Evolutionary conservation across 108 stramenopile species (phyloP).

Genomic region (Pseudonitzschia delicatissima): DNA sequence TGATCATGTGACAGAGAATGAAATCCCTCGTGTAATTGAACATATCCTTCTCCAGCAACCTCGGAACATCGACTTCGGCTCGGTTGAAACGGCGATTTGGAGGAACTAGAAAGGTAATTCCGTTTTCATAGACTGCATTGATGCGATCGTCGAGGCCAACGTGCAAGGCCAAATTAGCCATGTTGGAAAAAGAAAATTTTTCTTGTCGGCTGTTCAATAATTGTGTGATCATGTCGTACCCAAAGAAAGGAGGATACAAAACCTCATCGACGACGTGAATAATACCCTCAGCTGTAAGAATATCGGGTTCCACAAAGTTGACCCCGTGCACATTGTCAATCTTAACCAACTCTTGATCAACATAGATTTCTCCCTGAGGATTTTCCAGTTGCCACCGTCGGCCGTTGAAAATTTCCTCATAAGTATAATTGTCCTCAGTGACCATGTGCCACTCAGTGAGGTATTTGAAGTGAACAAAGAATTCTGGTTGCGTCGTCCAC

Average conservation of each 20-base stretch:
- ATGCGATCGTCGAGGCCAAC: conserved; percentile 26
- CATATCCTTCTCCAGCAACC: conserved; percentile 20
- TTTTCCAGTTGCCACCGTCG: conserved; percentile 7
- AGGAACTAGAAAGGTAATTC: conserved; percentile 35
- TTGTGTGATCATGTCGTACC: conserved; percentile 15
- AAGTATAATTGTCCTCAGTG: conserved; percentile 16
- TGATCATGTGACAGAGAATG: conserved; percentile 31
- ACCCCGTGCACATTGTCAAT: conserved; percentile 15
- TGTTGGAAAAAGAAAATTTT: conserved; percentile 28
- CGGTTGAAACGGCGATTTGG: conserved; percentile 44
- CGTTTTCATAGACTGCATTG: conserved; percentile 27
- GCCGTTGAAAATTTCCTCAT: conserved; percentile 28
- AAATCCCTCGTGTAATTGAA: conserved; percentile 26
- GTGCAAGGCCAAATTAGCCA: conserved; percentile 34
- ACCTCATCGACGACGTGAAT: conserved; percentile 26
- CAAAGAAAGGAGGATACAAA: conserved; percentile 28
- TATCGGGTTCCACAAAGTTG: conserved; percentile 19
- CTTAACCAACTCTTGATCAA: conserved; percentile 16
- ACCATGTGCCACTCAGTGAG: conserved; percentile 22
- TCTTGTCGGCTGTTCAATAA: conserved; percentile 15
- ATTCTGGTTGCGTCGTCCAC: conserved; percentile 22
- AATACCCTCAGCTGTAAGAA: conserved; percentile 17
- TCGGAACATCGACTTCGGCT: conserved; percentile 29
- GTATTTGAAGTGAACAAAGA: conserved; percentile 26
- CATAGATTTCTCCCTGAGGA: conserved; percentile 15